Evolutionary conservation across 2,329 filamentous ascomycete genomes (phyloP), one percentile per base, ranked within the genome.

Genomic region (Cladophialophora chaetospira): DNA sequence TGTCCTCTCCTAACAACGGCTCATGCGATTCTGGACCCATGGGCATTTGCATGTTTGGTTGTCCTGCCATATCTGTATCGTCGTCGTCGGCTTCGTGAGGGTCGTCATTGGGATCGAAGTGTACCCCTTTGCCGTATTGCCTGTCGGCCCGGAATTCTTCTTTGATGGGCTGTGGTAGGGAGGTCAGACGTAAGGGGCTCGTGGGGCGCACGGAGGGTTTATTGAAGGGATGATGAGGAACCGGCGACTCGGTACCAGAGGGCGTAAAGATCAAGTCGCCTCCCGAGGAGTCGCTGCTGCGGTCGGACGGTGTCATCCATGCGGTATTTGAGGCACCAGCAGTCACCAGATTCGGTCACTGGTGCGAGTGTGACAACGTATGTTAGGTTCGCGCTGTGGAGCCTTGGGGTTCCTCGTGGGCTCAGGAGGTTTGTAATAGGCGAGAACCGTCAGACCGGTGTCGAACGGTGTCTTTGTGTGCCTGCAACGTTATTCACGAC

Each of bases 1-100:
- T 64, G 36, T 77, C 75, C 62, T 76, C 72, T 57, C 77, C 78
- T 28, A 87, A 73, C 62, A 87, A 70, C 21, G 84, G 84, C 61
- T 79, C 73, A 52, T 81, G 74, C 46, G 75, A 74, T 45, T 77
- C 78, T 55, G 76, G 77, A 55, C 81, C 76, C 2, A 71, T 70
- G 13, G 76, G 75, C 50, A 75, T 76, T 62, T 77, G 73, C 66
- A 79, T 73, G 45, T 76, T 69, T 15, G 81, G 75, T 61, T 77
- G 74, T 60, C 69, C 68, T 51, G 73, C 68, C 67, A 79, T 75
- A 29, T 76, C 74, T 68, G 75, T 68, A 57, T 75, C 68, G 64
- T 68, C 66, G 63, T 73, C 71, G 55, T 75, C 68, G 63, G 67
- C 67, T 60, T 67, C 66, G 63, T 73, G 70, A 63, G 71, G 69